Evolutionary conservation across 106 monocot species (phyloP).

Genomic region (Apostasia ramifera): DNA sequence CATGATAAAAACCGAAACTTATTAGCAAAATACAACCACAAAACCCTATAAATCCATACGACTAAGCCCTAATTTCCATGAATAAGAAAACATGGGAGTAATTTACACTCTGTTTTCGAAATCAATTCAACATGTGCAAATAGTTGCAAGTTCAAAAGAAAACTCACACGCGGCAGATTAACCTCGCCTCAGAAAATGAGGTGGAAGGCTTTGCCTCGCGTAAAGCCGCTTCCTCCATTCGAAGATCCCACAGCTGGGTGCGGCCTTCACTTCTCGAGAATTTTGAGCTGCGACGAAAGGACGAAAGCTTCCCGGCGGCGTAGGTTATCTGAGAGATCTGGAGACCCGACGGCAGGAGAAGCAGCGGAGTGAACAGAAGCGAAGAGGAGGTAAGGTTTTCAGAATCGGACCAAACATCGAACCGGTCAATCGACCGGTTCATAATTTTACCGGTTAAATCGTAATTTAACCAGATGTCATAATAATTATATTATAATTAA

Average conservation of each 20-base stretch:
- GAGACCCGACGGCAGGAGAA: too few relatives aligned
- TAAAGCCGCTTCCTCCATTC: slow-evolving; percentile 24
- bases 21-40: not conserved
- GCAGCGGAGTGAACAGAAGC: too few relatives aligned
- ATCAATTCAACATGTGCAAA: not conserved
- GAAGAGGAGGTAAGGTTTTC: too few relatives aligned
- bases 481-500: too few relatives aligned
- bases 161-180: slow-evolving; percentile 79
- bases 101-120: not conserved
- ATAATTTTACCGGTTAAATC: too few relatives aligned
- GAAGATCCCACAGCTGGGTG: not conserved
- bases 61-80: not conserved
- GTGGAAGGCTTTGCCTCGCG: slow-evolving; percentile 11
- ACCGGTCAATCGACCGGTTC: too few relatives aligned
- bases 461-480: too few relatives aligned
- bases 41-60: not conserved
- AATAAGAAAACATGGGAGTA: too few relatives aligned
- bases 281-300: not conserved
- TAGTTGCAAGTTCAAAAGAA: not conserved
- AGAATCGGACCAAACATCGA: too few relatives aligned
- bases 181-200: slow-evolving; percentile 31
- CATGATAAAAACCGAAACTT: not conserved
- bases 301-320: too few relatives aligned
- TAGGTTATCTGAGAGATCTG: too few relatives aligned
- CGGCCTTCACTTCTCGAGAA: not conserved